Evolutionary conservation across 257 asterid species (phyloP).

Genomic region (Ophiorrhiza pumila): DNA sequence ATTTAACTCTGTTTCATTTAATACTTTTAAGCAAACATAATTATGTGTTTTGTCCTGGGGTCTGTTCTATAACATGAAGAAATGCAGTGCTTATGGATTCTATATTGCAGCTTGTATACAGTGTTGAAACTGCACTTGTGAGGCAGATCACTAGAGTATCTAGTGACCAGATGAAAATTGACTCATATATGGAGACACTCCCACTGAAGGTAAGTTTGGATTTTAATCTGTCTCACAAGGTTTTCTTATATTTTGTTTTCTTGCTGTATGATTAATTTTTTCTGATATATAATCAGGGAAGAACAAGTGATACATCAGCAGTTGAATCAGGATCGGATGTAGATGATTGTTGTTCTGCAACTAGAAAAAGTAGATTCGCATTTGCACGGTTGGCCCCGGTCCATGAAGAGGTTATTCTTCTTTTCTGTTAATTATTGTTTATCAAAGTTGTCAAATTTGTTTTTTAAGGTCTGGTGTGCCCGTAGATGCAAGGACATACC

Average conservation of each 20-base stretch:
- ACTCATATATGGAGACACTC: slow-evolving; percentile 32
- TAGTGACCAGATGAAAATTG: slow-evolving; percentile 46
- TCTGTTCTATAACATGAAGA: not conserved
- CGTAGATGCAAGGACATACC: no score
- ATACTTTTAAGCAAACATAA: not conserved
- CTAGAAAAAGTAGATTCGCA: slow-evolving; percentile 36
- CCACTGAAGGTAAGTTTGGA: slow-evolving; percentile 45
- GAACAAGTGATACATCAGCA: slow-evolving; percentile 43
- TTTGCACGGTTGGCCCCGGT: slow-evolving; percentile 41
- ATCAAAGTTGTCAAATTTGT: not conserved
- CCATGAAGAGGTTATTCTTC: slow-evolving; percentile 68
- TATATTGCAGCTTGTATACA: slow-evolving; percentile 53
- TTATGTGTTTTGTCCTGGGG: not conserved
- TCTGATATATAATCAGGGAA: slow-evolving; percentile 44
- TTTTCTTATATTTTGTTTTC: not conserved
- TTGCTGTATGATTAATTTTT: slow-evolving; percentile 4
- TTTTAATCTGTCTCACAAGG: not conserved
- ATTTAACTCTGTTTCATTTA: not conserved
- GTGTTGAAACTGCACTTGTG: slow-evolving; percentile 44
- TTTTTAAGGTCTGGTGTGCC: not conserved
- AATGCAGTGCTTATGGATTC: not conserved
- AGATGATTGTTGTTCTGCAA: slow-evolving; percentile 52
- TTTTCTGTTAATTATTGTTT: not conserved
- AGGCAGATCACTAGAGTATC: slow-evolving; percentile 42
- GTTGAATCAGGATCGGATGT: slow-evolving; percentile 57